Evolutionary conservation across 305 asterid genomes (phyloP).

Genomic region (Fraxinus albicans): DNA sequence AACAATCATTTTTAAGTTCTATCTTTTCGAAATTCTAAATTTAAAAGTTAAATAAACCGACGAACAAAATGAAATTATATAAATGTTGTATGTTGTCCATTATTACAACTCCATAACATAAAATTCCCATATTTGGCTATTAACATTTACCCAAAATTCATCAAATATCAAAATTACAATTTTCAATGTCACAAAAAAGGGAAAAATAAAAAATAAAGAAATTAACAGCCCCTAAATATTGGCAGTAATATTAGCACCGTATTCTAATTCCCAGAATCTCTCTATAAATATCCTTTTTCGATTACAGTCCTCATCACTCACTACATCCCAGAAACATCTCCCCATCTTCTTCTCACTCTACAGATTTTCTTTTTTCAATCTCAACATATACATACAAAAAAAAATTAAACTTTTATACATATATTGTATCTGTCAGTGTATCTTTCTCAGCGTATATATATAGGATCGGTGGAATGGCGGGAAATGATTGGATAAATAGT

Average conservation of each 20-base stretch:
- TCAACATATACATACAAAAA: background rate
- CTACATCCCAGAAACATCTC: conserved; percentile 21
- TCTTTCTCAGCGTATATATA: background rate
- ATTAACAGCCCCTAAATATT: background rate
- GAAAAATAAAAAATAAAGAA: background rate
- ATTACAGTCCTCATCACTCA: conserved; percentile 13
- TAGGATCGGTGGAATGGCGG: conserved; percentile 59
- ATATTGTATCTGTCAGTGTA: background rate
- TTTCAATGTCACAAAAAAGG: background rate
- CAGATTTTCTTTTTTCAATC: background rate
- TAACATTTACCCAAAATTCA: background rate
- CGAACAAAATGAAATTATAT: no score
- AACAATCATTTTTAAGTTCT: no score
- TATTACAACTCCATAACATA: no score
- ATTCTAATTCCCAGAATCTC: conserved; percentile 23
- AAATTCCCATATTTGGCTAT: background rate
- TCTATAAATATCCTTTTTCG: conserved; percentile 8
- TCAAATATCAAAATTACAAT: background rate
- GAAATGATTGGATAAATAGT: conserved; percentile 94
- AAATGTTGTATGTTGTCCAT: no score
- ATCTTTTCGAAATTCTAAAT: no score
- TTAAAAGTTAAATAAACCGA: no score
- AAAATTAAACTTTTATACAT: background rate
- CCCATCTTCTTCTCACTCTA: conserved; percentile 2
- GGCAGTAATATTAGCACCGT: background rate